Conservation (phyloP, 2,329 filamentous ascomycete species). For the Fusarium cyanostomum region DNA sequence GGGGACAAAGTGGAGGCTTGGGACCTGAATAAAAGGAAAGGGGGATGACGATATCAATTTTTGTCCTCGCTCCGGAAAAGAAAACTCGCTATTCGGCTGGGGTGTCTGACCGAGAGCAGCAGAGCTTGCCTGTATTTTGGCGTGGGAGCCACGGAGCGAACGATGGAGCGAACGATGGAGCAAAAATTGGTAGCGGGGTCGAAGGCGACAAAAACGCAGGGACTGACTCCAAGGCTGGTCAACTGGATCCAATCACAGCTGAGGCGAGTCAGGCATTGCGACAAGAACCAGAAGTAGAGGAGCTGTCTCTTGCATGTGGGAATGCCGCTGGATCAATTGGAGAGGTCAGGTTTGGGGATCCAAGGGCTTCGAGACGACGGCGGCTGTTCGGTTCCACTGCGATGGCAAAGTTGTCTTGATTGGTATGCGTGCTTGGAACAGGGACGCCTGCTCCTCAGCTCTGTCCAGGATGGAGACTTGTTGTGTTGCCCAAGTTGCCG, state of each 20-base stretch:
- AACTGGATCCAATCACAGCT: constrained; percentile 39
- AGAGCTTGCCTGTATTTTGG: constrained; percentile 20
- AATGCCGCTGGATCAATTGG: constrained; percentile 25
- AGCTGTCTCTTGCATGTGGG: constrained; percentile 40
- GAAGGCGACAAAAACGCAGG: constrained; percentile 34
- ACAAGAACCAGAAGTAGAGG: constrained; percentile 14
- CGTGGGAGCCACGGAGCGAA: constrained; percentile 24
- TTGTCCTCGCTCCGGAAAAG: constrained; percentile 35
- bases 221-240: constrained; percentile 38
- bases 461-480: constrained; percentile 25
- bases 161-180: constrained; percentile 23
- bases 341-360: constrained; percentile 16
- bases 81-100: constrained; percentile 41
- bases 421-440: constrained; percentile 25
- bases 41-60: constrained; percentile 46
- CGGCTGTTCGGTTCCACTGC: constrained; percentile 40
- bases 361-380: constrained; percentile 32
- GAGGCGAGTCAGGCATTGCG: constrained; percentile 43
- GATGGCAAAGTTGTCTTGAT: constrained; percentile 33
- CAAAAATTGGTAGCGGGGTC: constrained; percentile 40
- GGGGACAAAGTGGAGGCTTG: constrained; percentile 33
- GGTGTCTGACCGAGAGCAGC: constrained; percentile 35
- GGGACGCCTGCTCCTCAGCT: neutral
- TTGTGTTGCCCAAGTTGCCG: constrained; percentile 15
- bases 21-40: constrained; percentile 28